Evolutionary conservation across 768 basidiomycete genomes (phyloP).

Genomic region (Hygrophorus pudorinus): DNA sequence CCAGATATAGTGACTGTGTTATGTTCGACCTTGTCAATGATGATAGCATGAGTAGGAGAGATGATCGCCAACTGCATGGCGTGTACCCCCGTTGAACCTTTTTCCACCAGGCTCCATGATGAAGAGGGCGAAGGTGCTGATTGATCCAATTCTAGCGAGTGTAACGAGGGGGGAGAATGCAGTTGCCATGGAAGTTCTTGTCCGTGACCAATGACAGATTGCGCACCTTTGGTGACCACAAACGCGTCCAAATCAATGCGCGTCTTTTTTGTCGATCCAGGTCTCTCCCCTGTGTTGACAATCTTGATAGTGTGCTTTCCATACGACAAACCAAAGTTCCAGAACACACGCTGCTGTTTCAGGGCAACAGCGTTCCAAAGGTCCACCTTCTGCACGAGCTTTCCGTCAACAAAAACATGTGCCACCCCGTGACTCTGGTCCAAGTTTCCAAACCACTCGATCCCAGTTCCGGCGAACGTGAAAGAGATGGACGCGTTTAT

Average conservation of each 20-base stretch:
- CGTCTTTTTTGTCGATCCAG: slow-evolving; percentile 22
- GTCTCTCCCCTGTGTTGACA: slow-evolving; percentile 39
- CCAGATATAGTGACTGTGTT: slow-evolving; percentile 66
- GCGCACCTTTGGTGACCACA: slow-evolving; percentile 43
- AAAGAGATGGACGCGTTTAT: slow-evolving; percentile 42
- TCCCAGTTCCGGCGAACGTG: slow-evolving; percentile 60
- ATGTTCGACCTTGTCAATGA: slow-evolving; percentile 82
- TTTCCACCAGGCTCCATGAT: slow-evolving; percentile 51
- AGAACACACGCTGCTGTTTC: slow-evolving; percentile 58
- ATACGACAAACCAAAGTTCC: slow-evolving; percentile 39
- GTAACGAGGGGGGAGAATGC: no score
- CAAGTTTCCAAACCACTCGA: slow-evolving; percentile 69
- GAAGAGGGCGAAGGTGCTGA: slow-evolving; percentile 6
- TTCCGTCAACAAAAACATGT: slow-evolving; percentile 49
- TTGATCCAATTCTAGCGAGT: background rate
- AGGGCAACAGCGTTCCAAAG: slow-evolving; percentile 26
- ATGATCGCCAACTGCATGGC: slow-evolving; percentile 72
- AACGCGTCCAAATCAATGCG: slow-evolving; percentile 55
- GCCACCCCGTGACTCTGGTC: slow-evolving; percentile 46
- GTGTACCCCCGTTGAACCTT: slow-evolving; percentile 63
- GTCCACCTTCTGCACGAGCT: slow-evolving; percentile 34
- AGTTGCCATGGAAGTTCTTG: no score
- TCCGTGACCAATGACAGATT: slow-evolving; percentile 1
- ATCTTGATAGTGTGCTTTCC: slow-evolving; percentile 56
- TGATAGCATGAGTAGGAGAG: slow-evolving; percentile 57